Evolutionary conservation across 495 filamentous ascomycete genomes (phyloP), one percentile per base, ranked within the genome.

Genomic region (Aspergillus egyptiacus): DNA sequence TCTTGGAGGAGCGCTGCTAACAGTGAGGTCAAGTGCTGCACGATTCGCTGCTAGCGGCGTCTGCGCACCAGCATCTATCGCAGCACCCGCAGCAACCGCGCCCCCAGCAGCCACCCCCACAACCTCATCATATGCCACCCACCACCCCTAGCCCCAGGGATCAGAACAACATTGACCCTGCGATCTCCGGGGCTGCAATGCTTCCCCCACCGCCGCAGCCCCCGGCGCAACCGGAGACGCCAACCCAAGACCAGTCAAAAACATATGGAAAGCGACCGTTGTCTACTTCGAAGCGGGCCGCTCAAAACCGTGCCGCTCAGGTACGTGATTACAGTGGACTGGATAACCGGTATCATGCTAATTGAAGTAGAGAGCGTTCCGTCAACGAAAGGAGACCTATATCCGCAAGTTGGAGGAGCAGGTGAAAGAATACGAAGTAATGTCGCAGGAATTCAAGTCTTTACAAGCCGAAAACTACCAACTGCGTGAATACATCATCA

Each of bases 341-440:
- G 9, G 23, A 22, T 22, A 38, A n/a, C n/a, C 9, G 19, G 17
- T 2, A 22, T 20, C 30, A 14, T n/a, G 34, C 48, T 60, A 34
- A 55, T 50, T 56, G 27, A 24, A 42, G 52, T 60, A 97, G 93
- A 83, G 93, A 56, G 93, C 93, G 17, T 98, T 98, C 69, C 87
- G 93, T 19, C 91, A 96, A 74, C 86, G 93, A 44, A 98, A 98
- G 68, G 93, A 98, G 69, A 86, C 83, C 25, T 96, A 97, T 64
- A 98, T 98, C 65, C 95, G 95, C 72, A 90, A 91, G 62, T 76
- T 98, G 13, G 93, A 97, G 64, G 86, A 91, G 56, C 86, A 96
- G 64, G 87, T 94, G 34, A 79, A 85, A 52, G 86, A 89, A 15
- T 82, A 79, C 57, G 77, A 80, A 33, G 69, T 72, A 14, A 77